These are phyloP conservation scores for Betula pendula DNA, from an alignment of 306 rosid species.

Conservation along the genomic window DNA sequence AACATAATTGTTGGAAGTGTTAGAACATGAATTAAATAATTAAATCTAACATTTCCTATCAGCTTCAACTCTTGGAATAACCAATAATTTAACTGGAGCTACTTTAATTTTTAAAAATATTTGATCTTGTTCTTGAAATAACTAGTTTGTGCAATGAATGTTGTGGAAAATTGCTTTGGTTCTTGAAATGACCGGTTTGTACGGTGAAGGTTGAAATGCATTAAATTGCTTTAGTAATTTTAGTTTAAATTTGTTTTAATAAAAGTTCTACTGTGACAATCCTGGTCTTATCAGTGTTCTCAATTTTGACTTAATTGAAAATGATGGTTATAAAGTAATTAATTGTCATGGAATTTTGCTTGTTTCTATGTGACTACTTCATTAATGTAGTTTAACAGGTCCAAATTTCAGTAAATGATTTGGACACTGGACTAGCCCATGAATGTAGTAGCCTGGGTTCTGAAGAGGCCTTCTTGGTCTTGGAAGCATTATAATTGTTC, in stretches of 20 bases:
- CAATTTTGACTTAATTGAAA: background rate
- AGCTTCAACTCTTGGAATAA: background rate
- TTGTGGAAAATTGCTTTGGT: background rate
- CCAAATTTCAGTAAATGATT: background rate
- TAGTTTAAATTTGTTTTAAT: background rate
- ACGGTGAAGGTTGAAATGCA: background rate
- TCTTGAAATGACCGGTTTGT: background rate
- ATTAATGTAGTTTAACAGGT: background rate
- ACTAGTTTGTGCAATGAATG: background rate
- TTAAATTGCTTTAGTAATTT: background rate
- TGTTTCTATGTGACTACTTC: background rate
- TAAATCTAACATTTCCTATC: background rate
- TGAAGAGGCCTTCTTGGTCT: background rate
- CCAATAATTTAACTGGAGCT: too few species aligned
- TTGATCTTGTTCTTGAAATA: background rate
- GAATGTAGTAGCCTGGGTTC: background rate
- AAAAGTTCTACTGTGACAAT: background rate
- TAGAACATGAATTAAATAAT: too few species aligned
- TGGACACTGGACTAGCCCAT: background rate
- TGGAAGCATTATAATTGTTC: background rate
- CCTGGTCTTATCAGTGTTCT: background rate
- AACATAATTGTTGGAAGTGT: background rate
- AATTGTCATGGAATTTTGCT: background rate
- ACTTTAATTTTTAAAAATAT: background rate
- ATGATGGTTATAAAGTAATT: background rate